Conservation (phyloP, 345 rosid species). For the Hirschfeldia incana region DNA sequence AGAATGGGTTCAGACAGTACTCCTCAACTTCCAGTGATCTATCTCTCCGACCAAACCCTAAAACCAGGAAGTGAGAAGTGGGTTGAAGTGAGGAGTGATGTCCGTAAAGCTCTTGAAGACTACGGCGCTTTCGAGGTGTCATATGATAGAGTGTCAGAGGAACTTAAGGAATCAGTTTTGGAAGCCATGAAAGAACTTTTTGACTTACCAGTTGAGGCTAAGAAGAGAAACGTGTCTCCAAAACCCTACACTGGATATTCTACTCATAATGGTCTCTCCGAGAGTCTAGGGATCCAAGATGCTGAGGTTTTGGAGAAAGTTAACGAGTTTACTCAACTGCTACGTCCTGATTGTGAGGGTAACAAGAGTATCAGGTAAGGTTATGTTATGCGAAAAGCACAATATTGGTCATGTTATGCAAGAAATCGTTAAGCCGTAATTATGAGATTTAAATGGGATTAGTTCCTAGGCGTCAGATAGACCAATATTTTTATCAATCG, state of each 20-base stretch:
- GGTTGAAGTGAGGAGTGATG: conserved; percentile 20
- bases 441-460: neutral
- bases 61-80: conserved; percentile 27
- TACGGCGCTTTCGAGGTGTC: conserved; percentile 21
- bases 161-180: conserved; percentile 1
- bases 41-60: conserved; percentile 29
- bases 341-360: conserved; percentile 8
- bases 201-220: conserved; percentile 18
- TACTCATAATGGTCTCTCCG: conserved; percentile 15
- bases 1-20: conserved; percentile 11
- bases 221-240: conserved; percentile 12
- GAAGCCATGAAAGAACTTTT: conserved; percentile 24
- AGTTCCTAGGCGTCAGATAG: neutral
- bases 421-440: neutral
- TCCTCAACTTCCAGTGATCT: conserved; percentile 19
- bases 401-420: neutral
- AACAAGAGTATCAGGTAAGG: conserved; percentile 17
- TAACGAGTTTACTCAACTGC: conserved; percentile 3
- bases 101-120: conserved; percentile 33
- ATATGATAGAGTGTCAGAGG: conserved; percentile 14
- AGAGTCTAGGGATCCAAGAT: conserved; percentile 26
- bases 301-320: conserved; percentile 7
- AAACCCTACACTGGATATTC: conserved; percentile 16
- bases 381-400: neutral
- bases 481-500: no score